Evolutionary conservation across 352 stramenopile species (phyloP).

Genomic region (Pythium periplocum): DNA sequence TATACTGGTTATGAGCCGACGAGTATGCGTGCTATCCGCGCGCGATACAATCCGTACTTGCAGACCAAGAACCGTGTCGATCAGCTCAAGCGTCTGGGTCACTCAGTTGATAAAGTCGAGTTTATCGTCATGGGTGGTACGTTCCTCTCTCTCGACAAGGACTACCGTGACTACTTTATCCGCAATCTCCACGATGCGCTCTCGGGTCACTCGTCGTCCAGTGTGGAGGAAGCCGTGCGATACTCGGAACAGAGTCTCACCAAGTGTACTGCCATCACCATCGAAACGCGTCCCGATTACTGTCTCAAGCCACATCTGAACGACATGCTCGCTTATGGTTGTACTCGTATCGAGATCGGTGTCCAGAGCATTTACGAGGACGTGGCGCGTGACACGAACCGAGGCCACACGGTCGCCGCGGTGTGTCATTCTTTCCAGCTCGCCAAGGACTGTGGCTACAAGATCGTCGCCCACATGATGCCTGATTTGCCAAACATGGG

Average conservation of each 20-base stretch:
- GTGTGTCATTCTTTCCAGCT: constrained; percentile 75
- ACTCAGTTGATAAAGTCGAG: constrained; percentile 96
- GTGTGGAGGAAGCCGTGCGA: constrained; percentile 89
- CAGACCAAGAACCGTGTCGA: constrained; percentile 92
- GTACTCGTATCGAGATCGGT: constrained; percentile 96
- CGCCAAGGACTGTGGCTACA: constrained; percentile 96
- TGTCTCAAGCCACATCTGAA: constrained; percentile 95
- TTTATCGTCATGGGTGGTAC: constrained; percentile 98
- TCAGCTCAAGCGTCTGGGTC: constrained; percentile 82
- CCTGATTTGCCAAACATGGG: constrained; percentile 96
- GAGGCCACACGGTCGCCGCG: constrained; percentile 93
- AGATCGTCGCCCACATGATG: constrained; percentile 98
- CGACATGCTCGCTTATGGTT: constrained; percentile 96
- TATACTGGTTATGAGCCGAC: constrained; percentile 98
- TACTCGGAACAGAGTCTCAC: constrained; percentile 90
- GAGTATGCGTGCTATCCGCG: constrained; percentile 94
- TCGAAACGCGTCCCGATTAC: constrained; percentile 97
- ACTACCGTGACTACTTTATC: constrained; percentile 97
- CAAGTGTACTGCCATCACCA: constrained; percentile 93
- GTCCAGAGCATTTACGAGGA: constrained; percentile 96
- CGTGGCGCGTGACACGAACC: constrained; percentile 89
- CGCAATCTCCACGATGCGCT: constrained; percentile 95
- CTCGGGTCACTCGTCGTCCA: constrained; percentile 88
- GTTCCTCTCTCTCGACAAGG: constrained; percentile 92
- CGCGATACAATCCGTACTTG: constrained; percentile 92